Base-by-base conservation (phyloP, 768 basidiomycete genomes). In the Lactifluus volemus region DNA sequence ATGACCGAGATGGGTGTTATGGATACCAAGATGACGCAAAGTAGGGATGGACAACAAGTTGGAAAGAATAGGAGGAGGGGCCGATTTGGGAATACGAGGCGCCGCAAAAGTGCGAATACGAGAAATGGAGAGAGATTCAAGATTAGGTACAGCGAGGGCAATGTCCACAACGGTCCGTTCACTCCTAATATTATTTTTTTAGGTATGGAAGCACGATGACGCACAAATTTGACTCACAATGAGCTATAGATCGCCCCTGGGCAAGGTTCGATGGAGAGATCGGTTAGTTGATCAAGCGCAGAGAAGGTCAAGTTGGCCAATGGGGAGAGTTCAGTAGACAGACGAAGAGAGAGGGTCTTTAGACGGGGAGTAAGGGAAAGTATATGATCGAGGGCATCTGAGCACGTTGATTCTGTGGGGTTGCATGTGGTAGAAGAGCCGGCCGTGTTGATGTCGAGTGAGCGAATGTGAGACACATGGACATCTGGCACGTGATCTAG, bases 1-100 rank as follows among this genome's bases (percentile, higher is more conserved):
- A 39, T 61, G 49, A 47, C 63, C 63, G 41, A 66, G 63, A 45
- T 25, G 39, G 0, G 65, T 66, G 21, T 58, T 65, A 12, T 55
- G 63, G 8, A 66, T 58, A 29, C 59, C 59, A 12, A 66, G 63
- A 36, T 66, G 65, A 29, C 51, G 58, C 47, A 64, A 30, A 30
- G 58, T 49, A 0, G 55, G 59, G 41, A 63, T 60, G 7, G 65
- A 42, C 21, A 66, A 48, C 25, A 66, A 52, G n/a, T 48, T 32
- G 9, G 63, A 54, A 9, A 64, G 44, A 8, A 41, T 36, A 6
- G 55, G 15, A 6, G 55, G 15, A 21, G 49, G n/a, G 30, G 36
- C n/a, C 14, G 49, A 12, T 55, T 15, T 29, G 29, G 44, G 53
- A 51, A 30, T 15, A 15, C 42, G 17, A 29, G 49, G 63, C n/a